Evolutionary conservation across 805 yeast genomes (phyloP).

Genomic region (Metschnikowia colocasiae): DNA sequence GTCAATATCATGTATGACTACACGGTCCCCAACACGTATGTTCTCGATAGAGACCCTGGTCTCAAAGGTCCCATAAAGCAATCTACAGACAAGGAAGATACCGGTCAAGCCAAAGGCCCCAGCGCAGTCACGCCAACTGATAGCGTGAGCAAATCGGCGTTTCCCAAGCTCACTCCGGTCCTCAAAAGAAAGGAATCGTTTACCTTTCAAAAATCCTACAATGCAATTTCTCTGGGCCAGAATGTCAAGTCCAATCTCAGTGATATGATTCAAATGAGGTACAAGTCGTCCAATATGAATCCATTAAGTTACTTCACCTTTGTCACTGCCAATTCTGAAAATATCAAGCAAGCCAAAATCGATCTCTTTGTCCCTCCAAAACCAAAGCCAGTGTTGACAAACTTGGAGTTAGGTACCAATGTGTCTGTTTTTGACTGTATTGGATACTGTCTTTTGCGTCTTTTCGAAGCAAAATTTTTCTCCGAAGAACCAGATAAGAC

Average conservation of each 20-base stretch:
- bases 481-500: constrained; percentile 15
- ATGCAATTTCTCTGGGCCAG: constrained; percentile 8
- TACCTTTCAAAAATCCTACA: constrained; percentile 13
- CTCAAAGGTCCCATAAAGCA: not conserved
- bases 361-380: constrained; percentile 36
- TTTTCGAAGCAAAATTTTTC: constrained; percentile 23
- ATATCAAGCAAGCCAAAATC: constrained; percentile 14
- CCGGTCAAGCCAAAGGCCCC: constrained; percentile 3
- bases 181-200: constrained; percentile 10
- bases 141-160: not conserved
- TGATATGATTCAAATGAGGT: constrained; percentile 38
- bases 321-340: constrained; percentile 27
- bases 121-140: not conserved
- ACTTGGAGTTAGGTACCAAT: constrained; percentile 24
- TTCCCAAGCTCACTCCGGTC: constrained; percentile 3
- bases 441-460: constrained; percentile 34
- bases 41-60: constrained; percentile 10
- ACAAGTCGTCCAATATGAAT: constrained; percentile 33
- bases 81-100: not conserved
- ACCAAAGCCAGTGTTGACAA: constrained; percentile 23
- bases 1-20: constrained; percentile 17
- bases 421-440: constrained; percentile 37
- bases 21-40: constrained; percentile 16
- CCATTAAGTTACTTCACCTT: constrained; percentile 45
- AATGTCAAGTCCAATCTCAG: constrained; percentile 24